Evolutionary conservation across 768 basidiomycete genomes (phyloP).

Genomic region (Phlegmacium glaucopus): DNA sequence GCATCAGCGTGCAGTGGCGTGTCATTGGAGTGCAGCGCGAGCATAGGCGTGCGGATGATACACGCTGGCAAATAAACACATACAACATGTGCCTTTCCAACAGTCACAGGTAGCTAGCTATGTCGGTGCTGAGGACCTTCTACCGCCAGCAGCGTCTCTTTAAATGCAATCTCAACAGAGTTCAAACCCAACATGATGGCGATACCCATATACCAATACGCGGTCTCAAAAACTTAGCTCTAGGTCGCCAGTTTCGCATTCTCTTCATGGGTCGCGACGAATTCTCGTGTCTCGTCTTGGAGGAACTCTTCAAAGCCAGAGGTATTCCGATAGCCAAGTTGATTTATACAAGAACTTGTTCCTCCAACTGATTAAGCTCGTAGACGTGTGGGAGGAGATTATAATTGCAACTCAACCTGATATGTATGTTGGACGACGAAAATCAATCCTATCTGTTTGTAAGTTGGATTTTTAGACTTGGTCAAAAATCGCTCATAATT

Average conservation of each 20-base stretch:
- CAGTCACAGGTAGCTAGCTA: too few species aligned
- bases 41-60: too few species aligned
- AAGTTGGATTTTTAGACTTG: neutral
- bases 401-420: conserved; percentile 73
- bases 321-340: conserved; percentile 39
- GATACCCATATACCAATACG: too few species aligned
- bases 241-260: conserved; percentile 49
- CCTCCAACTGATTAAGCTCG: conserved; percentile 6
- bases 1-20: too few species aligned
- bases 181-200: too few species aligned
- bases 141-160: too few species aligned
- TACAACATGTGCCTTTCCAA: too few species aligned
- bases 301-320: conserved; percentile 55
- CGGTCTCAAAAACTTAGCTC: neutral
- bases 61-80: too few species aligned
- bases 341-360: conserved; percentile 9
- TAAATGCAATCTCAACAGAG: too few species aligned
- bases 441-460: conserved; percentile 57
- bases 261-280: conserved; percentile 88
- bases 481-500: conserved; percentile 1
- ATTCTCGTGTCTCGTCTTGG: conserved; percentile 77
- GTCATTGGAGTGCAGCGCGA: too few species aligned
- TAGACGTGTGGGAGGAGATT: conserved; percentile 78
- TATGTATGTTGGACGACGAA: conserved; percentile 56
- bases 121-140: too few species aligned